Conservation (phyloP, 1,284 basidiomycete genomes). For the Sanghuangporus weigelae region DNA sequence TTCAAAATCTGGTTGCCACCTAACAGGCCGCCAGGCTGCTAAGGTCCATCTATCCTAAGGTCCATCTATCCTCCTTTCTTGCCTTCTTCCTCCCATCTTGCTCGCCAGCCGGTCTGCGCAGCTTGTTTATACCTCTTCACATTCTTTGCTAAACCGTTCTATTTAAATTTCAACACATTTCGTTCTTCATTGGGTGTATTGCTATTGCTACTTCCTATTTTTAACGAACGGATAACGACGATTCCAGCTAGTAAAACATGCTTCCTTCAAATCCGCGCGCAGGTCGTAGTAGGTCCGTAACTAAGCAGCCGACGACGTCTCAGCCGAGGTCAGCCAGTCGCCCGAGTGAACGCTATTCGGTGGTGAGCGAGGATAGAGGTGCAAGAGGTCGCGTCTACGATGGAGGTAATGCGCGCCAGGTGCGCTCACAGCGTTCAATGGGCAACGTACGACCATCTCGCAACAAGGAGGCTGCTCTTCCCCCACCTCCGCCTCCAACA, state of each 20-base stretch:
- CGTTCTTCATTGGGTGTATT: background rate
- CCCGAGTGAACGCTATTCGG: background rate
- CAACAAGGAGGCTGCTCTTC: conserved; percentile 12
- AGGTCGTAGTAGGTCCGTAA: conserved; percentile 2
- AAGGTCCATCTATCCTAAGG: conserved; percentile 13
- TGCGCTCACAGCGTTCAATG: conserved; percentile 28
- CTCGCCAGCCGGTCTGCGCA: conserved; percentile 25
- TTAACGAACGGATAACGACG: background rate
- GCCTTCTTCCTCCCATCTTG: background rate
- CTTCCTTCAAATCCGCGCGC: conserved; percentile 17
- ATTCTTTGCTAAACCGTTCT: conserved; percentile 16
- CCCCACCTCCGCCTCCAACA: conserved; percentile 15
- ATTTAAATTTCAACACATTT: conserved; percentile 7
- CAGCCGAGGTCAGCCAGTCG: conserved; percentile 15
- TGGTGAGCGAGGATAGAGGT: background rate
- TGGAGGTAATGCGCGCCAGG: conserved; percentile 12
- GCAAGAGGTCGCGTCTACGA: background rate
- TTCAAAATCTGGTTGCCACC: conserved; percentile 1
- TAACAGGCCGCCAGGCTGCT: background rate
- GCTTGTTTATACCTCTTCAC: background rate
- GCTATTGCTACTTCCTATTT: background rate
- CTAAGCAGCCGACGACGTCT: conserved; percentile 2
- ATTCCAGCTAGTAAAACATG: background rate
- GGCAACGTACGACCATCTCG: conserved; percentile 21
- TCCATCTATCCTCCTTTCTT: conserved; percentile 21